phyloP scores from a whole-genome alignment of 148 eudicot species.

The Persicaria maculosa region DNA sequence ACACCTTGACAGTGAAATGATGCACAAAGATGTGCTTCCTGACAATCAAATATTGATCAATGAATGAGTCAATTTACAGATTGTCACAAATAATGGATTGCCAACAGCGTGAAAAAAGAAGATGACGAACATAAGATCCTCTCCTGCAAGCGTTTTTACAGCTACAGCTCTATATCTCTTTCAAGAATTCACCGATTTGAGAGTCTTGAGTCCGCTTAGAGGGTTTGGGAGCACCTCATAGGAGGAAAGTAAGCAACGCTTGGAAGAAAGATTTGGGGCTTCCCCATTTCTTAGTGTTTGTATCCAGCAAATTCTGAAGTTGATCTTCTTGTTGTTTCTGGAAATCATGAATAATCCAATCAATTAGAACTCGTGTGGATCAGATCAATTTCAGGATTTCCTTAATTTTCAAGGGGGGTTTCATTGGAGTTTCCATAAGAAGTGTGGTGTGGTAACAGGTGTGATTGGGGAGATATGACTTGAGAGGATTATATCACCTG shows the following conservation, averaged over 20 bases:
- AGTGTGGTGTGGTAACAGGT: neutral
- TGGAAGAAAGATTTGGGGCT: conserved; percentile 67
- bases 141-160: neutral
- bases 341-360: neutral
- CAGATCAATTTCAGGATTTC: neutral
- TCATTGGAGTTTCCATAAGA: no score
- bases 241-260: conserved; percentile 65
- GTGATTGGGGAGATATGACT: neutral
- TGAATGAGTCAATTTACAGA: neutral
- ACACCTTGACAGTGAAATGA: neutral
- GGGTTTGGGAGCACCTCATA: conserved; percentile 26
- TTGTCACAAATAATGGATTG: conserved; percentile 9
- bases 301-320: conserved; percentile 21
- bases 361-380: neutral
- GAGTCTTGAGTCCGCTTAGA: neutral
- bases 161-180: conserved; percentile 5
- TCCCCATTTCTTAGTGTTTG: conserved; percentile 35
- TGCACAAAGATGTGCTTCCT: neutral
- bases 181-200: neutral
- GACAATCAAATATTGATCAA: conserved; percentile 1
- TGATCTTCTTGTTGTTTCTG: conserved; percentile 42
- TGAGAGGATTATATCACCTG: conserved; percentile 26
- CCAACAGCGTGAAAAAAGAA: neutral
- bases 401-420: neutral
- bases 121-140: neutral